Evolutionary conservation across 805 yeast species (phyloP).

Genomic region (Lachancea dasiensis): DNA sequence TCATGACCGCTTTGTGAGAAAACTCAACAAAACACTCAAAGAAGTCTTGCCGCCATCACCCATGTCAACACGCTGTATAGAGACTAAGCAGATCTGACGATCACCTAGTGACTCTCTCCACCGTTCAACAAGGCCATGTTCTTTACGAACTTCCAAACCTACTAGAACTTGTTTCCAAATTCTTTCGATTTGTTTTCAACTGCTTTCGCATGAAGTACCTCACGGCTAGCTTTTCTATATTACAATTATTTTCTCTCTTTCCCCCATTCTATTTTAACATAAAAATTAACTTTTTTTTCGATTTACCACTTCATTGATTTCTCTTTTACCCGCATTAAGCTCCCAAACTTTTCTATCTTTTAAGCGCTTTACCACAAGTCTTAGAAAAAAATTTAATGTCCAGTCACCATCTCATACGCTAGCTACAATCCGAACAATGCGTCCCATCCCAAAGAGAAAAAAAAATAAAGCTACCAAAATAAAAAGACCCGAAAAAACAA

Average conservation of each 20-base stretch:
- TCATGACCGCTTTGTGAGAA: conserved; percentile 4
- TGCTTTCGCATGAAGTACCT: conserved; percentile 30
- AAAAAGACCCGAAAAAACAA: too few relatives aligned
- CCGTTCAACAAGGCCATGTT: conserved; percentile 30
- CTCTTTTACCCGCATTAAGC: background rate
- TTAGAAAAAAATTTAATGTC: background rate
- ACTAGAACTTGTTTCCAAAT: conserved; percentile 28
- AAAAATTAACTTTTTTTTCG: conserved; percentile 3
- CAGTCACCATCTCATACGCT: background rate
- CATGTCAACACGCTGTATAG: conserved; percentile 30
- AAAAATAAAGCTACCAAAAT: too few relatives aligned
- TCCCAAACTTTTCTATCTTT: background rate
- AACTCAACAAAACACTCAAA: conserved; percentile 2
- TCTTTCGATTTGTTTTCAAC: conserved; percentile 26
- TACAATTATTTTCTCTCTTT: background rate
- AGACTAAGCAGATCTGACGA: conserved; percentile 29
- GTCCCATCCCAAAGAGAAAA: too few relatives aligned
- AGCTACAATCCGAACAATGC: too few relatives aligned
- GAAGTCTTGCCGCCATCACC: conserved; percentile 15
- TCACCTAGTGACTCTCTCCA: conserved; percentile 32
- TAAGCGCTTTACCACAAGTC: background rate
- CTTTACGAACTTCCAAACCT: conserved; percentile 23
- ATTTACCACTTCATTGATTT: background rate
- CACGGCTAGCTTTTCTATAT: conserved; percentile 5
- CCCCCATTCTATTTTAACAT: conserved; percentile 1